These are phyloP conservation scores for Amaranthus palmeri DNA, from an alignment of 148 eudicot genomes.

Conservation along the genomic window DNA sequence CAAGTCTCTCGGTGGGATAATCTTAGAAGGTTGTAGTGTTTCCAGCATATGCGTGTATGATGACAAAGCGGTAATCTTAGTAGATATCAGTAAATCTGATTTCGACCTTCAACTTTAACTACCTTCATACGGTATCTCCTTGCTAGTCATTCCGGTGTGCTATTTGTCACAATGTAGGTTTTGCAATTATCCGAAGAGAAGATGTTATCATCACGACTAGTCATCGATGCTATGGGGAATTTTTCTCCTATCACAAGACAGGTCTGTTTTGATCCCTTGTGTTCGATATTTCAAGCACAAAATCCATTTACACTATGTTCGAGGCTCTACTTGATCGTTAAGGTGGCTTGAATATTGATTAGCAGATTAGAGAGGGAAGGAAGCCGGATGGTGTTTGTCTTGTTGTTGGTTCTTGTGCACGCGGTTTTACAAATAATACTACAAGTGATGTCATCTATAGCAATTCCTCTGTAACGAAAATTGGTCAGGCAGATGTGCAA, in stretches of 20 bases:
- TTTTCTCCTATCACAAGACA: conserved; percentile 95
- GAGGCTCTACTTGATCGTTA: neutral
- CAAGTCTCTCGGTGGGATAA: conserved; percentile 66
- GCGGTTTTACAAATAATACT: conserved; percentile 58
- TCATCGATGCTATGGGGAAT: conserved; percentile 97
- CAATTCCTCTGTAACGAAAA: conserved; percentile 51
- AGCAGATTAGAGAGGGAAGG: conserved; percentile 69
- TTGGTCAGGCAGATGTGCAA: conserved; percentile 71
- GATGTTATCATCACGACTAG: conserved; percentile 56
- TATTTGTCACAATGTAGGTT: conserved; percentile 40
- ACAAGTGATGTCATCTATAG: conserved; percentile 86
- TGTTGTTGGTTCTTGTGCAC: conserved; percentile 95
- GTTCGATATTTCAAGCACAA: neutral
- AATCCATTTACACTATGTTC: neutral
- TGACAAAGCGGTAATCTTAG: conserved; percentile 72
- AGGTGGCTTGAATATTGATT: conserved; percentile 11
- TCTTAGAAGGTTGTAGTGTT: conserved; percentile 74
- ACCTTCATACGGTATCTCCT: neutral
- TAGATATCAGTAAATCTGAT: conserved; percentile 12
- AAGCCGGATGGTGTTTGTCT: conserved; percentile 97
- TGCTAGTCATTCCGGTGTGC: neutral
- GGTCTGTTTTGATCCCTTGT: conserved; percentile 33
- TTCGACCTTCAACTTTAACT: neutral
- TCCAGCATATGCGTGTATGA: conserved; percentile 59
- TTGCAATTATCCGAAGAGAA: conserved; percentile 67